Conservation (phyloP, 2,329 filamentous ascomycete genomes). For the Amphichorda felina region DNA sequence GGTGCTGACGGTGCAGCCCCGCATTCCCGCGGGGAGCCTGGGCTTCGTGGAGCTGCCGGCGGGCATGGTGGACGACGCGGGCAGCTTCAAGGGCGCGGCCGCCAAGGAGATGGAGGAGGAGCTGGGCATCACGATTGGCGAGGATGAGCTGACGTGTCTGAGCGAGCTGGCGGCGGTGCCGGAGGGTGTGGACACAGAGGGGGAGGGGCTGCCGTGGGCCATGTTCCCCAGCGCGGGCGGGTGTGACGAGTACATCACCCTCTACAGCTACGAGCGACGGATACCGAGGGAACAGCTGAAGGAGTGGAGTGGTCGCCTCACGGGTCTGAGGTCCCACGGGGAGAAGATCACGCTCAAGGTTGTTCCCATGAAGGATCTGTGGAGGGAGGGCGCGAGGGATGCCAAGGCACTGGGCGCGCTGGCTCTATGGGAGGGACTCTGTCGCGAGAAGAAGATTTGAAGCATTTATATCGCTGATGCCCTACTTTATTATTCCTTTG, state of each 20-base stretch:
- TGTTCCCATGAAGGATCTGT: slow-evolving; percentile 42
- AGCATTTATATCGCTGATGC: too few relatives aligned
- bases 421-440: slow-evolving; percentile 45
- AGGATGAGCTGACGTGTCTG: slow-evolving; percentile 34
- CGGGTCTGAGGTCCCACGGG: slow-evolving; percentile 43
- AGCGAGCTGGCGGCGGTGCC: slow-evolving; percentile 33
- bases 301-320: slow-evolving; percentile 45
- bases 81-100: slow-evolving; percentile 43
- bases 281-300: slow-evolving; percentile 35
- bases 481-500: too few relatives aligned
- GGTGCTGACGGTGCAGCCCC: slow-evolving; percentile 47
- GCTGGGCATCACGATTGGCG: slow-evolving; percentile 38
- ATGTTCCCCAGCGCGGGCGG: slow-evolving; percentile 48
- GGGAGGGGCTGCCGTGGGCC: slow-evolving; percentile 28
- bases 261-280: slow-evolving; percentile 43
- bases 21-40: slow-evolving; percentile 41
- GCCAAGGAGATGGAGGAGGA: slow-evolving; percentile 51
- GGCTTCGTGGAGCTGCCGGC: slow-evolving; percentile 45
- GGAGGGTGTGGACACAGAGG: background rate
- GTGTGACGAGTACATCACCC: slow-evolving; percentile 47
- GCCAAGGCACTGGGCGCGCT: slow-evolving; percentile 47
- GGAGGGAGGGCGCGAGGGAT: slow-evolving; percentile 44
- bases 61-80: slow-evolving; percentile 42
- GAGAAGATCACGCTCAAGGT: slow-evolving; percentile 52
- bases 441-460: slow-evolving; percentile 19